Evolutionary conservation across 2,329 filamentous ascomycete species (phyloP).

Genomic region (Diaporthe vaccinii): DNA sequence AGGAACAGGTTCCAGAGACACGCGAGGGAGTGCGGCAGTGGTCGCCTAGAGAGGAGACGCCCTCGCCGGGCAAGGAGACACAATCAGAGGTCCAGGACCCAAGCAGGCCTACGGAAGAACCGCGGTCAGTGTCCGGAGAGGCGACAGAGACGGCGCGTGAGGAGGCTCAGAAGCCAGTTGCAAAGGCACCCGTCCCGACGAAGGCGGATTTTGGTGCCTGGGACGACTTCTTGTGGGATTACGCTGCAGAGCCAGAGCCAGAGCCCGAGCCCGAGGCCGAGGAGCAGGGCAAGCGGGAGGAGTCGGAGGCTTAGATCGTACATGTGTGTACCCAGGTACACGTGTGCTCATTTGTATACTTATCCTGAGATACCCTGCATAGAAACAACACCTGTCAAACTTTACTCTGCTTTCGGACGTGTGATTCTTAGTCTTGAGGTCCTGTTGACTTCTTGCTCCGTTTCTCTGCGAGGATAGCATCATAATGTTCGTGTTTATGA

Average conservation of each 20-base stretch:
- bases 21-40: background rate
- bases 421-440: background rate
- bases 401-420: slow-evolving; percentile 41
- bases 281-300: background rate
- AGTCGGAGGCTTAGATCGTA: background rate
- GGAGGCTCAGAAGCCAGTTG: background rate
- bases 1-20: background rate
- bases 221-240: slow-evolving; percentile 25
- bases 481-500: background rate
- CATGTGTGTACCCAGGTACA: background rate
- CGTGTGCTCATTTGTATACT: background rate
- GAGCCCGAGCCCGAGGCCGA: background rate
- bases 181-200: background rate
- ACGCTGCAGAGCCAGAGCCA: background rate
- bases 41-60: background rate
- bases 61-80: background rate
- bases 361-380: slow-evolving; percentile 31
- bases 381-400: background rate
- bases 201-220: slow-evolving; percentile 19
- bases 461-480: background rate
- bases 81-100: background rate
- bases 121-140: background rate
- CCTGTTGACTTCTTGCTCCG: background rate
- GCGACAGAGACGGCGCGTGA: background rate
- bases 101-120: background rate